Conservation (phyloP, 2,329 filamentous ascomycete genomes). For the Talaromyces sp. region DNA sequence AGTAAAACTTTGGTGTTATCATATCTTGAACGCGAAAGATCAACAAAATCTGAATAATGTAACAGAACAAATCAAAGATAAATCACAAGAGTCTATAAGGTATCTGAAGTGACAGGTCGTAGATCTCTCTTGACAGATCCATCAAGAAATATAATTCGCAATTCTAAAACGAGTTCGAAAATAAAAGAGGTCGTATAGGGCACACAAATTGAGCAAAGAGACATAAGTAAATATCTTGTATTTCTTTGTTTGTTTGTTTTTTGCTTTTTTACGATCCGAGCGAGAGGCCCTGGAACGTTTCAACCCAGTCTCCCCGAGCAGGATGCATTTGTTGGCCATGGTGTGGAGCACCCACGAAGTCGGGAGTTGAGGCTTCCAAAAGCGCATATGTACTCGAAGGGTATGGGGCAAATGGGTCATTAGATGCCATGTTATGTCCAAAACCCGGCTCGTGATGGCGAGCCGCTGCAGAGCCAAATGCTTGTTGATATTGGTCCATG, state of each 20-base stretch:
- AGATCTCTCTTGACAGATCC: slow-evolving; percentile 17
- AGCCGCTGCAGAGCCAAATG: slow-evolving; percentile 23
- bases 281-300: slow-evolving; percentile 65
- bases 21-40: background rate
- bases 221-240: background rate
- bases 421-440: slow-evolving; percentile 18
- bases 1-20: background rate
- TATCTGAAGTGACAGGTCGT: slow-evolving; percentile 25
- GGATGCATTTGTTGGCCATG: slow-evolving; percentile 21
- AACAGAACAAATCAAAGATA: slow-evolving; percentile 5
- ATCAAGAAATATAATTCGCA: slow-evolving; percentile 15
- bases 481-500: slow-evolving; percentile 29
- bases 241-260: background rate
- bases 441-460: slow-evolving; percentile 30
- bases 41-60: slow-evolving; percentile 1
- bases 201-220: background rate
- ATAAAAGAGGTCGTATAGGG: slow-evolving; percentile 4
- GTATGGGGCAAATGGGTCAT: slow-evolving; percentile 33
- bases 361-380: slow-evolving; percentile 1
- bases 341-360: slow-evolving; percentile 3
- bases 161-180: slow-evolving; percentile 17
- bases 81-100: slow-evolving; percentile 23
- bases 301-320: slow-evolving; percentile 53
- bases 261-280: slow-evolving; percentile 50
- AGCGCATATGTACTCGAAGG: slow-evolving; percentile 33